Evolutionary conservation across 306 rosid genomes (phyloP).

Genomic region (Dryas drummondii): DNA sequence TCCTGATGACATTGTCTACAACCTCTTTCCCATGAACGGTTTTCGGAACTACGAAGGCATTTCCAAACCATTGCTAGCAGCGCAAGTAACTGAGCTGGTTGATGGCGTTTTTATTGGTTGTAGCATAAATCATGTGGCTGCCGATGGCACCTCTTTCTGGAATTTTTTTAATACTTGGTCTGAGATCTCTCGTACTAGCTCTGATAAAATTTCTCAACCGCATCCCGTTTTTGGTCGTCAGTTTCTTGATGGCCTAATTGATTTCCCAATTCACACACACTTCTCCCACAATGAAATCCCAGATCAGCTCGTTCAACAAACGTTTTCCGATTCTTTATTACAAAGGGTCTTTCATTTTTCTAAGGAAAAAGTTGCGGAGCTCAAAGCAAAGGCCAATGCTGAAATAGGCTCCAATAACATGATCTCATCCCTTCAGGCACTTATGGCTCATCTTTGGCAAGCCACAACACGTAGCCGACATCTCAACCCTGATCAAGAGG

Average conservation of each 20-base stretch:
- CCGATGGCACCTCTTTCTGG: constrained; percentile 40
- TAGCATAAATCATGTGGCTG: constrained; percentile 27
- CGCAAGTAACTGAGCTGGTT: constrained; percentile 45
- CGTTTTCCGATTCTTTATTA: not conserved
- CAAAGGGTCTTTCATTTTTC: constrained; percentile 13
- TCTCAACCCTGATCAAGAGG: constrained; percentile 11
- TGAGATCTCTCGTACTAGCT: constrained; percentile 30
- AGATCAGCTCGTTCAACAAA: not conserved
- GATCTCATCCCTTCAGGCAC: constrained; percentile 43
- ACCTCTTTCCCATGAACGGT: constrained; percentile 8
- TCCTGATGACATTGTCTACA: not conserved
- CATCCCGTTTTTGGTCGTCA: constrained; percentile 11
- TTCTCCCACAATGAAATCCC: not conserved
- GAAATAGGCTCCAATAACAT: constrained; percentile 15
- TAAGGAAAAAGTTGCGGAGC: constrained; percentile 19
- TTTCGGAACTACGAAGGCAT: constrained; percentile 8
- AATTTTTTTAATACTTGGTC: constrained; percentile 43
- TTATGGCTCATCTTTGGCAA: constrained; percentile 27
- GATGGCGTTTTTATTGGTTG: constrained; percentile 44
- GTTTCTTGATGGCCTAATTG: not conserved
- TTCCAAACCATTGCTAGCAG: not conserved
- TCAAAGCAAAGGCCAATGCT: constrained; percentile 35
- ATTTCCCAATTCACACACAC: constrained; percentile 2
- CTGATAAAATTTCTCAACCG: not conserved
- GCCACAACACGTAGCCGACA: not conserved